Percentiles rank a stretch among this genome's conserved stretches.
Conservation (phyloP, 139 green algal species). For the Chara braunii region DNA sequence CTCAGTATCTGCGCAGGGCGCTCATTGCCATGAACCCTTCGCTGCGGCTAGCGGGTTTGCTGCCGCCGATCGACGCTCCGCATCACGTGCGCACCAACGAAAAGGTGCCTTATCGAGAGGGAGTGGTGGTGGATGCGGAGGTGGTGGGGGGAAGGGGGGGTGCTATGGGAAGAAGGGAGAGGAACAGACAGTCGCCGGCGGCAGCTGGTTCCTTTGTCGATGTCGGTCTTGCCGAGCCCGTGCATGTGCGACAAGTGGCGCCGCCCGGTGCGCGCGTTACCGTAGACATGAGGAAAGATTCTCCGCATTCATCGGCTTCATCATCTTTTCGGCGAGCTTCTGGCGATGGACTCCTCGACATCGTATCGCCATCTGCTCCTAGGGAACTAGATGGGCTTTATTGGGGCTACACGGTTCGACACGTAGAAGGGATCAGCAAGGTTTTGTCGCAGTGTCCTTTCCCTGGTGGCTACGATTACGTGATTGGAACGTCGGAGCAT, state of each 20-base stretch:
- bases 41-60: constrained; percentile 37
- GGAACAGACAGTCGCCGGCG: too few relatives aligned
- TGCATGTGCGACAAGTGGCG: too few relatives aligned
- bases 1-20: constrained; percentile 42
- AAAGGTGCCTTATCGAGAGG: constrained; percentile 77
- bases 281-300: too few relatives aligned
- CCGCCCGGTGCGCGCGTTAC: too few relatives aligned
- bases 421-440: constrained; percentile 54
- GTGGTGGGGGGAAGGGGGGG: background rate
- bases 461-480: constrained; percentile 39
- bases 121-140: constrained; percentile 20
- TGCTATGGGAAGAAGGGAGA: background rate
- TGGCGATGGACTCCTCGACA: constrained; percentile 7
- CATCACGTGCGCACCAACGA: constrained; percentile 74
- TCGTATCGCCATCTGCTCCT: constrained; percentile 48
- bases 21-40: constrained; percentile 44
- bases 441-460: constrained; percentile 51
- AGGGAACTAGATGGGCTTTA: constrained; percentile 55
- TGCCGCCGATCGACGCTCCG: constrained; percentile 74
- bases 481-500: constrained; percentile 40
- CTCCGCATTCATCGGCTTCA: constrained; percentile 2
- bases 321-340: too few relatives aligned
- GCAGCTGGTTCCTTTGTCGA: too few relatives aligned
- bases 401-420: constrained; percentile 78
- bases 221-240: too few relatives aligned